Percentiles rank a stretch among this genome's conserved stretches.
These are phyloP conservation scores for Anisodus acutangulus DNA, from an alignment of 257 asterid species.

Conservation along the genomic window DNA sequence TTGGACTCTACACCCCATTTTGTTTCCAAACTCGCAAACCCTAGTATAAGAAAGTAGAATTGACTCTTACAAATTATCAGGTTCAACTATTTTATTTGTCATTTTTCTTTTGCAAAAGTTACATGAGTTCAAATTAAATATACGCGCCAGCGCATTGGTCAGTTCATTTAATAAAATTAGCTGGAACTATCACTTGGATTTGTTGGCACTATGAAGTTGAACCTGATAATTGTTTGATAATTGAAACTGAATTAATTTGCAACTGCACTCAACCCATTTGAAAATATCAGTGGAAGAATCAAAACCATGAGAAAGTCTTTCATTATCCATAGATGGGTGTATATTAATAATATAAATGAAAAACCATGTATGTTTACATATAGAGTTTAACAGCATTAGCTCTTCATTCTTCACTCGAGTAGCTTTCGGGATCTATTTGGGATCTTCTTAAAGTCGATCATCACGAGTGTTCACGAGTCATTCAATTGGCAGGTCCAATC, in stretches of 20 bases:
- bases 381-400: neutral
- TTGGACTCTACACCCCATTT: too few species aligned
- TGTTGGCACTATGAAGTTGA: neutral
- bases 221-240: neutral
- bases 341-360: neutral
- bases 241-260: neutral
- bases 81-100: too few species aligned
- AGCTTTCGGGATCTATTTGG: neutral
- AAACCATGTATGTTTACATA: neutral
- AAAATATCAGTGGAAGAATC: neutral
- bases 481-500: constrained; percentile 6
- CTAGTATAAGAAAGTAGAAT: neutral
- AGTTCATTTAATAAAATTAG: constrained; percentile 10
- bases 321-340: neutral
- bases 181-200: neutral
- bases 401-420: neutral
- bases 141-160: neutral
- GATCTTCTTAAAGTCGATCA: constrained; percentile 6
- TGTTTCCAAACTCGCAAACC: too few species aligned
- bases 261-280: neutral
- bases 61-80: neutral
- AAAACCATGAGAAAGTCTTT: neutral
- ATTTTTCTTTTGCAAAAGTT: too few species aligned
- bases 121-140: neutral
- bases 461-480: neutral